A percentile compares a stretch with the other conserved stretches of the same genome.
Evolutionary conservation across 768 basidiomycete genomes (phyloP).

Genomic region (Termitomyces bulborhizus): DNA sequence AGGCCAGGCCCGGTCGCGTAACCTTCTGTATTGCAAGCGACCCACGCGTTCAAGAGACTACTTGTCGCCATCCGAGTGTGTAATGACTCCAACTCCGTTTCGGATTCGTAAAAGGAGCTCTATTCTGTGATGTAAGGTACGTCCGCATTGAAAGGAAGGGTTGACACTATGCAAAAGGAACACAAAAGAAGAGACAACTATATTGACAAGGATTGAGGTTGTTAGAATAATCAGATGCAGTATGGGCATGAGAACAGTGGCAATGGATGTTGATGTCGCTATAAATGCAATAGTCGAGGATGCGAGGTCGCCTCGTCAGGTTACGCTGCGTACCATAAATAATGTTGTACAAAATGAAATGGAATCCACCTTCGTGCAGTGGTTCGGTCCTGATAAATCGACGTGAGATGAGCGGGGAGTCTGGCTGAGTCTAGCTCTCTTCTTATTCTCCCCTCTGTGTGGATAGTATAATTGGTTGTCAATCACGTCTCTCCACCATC

Average conservation of each 20-base stretch:
- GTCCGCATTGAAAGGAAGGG: conserved; percentile 13
- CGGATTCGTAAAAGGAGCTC: neutral
- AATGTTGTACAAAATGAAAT: conserved; percentile 4
- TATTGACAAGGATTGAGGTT: conserved; percentile 11
- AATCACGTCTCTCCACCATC: conserved; percentile 19
- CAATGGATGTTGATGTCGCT: conserved; percentile 1
- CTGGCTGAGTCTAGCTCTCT: neutral
- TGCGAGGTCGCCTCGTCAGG: neutral
- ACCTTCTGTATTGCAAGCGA: neutral
- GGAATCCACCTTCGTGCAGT: neutral
- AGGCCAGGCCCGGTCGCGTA: neutral
- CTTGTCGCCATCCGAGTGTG: neutral
- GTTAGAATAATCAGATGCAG: conserved; percentile 13
- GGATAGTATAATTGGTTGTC: neutral
- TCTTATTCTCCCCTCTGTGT: neutral
- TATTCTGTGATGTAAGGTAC: conserved; percentile 19
- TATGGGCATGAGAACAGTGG: conserved; percentile 9
- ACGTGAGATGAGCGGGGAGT: neutral
- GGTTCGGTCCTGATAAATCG: neutral
- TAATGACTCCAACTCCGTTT: neutral
- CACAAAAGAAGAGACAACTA: conserved; percentile 4
- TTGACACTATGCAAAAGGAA: conserved; percentile 25
- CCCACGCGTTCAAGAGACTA: neutral
- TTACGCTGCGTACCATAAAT: neutral
- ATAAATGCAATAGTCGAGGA: conserved; percentile 13